phyloP scores from a whole-genome alignment of 768 basidiomycete genomes.

The Suillus hirtellus region DNA sequence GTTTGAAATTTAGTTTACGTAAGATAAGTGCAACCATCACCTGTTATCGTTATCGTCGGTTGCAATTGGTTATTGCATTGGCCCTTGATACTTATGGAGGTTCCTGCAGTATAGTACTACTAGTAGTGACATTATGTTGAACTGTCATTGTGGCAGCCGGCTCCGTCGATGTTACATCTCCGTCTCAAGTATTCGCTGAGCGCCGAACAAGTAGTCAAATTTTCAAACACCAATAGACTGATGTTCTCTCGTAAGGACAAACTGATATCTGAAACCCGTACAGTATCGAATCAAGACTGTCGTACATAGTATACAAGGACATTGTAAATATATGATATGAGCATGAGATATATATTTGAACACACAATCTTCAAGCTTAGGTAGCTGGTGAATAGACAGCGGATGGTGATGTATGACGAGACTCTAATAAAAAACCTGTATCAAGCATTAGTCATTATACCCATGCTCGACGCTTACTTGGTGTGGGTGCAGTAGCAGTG shows the following conservation, averaged over 20 bases:
- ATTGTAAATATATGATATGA: neutral
- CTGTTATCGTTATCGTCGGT: neutral
- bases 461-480: slow-evolving; percentile 1
- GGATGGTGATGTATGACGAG: no score
- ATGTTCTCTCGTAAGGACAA: neutral
- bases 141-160: neutral
- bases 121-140: neutral
- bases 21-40: no score
- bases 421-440: neutral
- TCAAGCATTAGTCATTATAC: neutral
- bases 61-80: no score
- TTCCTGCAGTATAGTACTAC: neutral
- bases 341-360: neutral
- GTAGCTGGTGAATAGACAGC: neutral
- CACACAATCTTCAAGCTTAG: neutral
- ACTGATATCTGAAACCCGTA: neutral
- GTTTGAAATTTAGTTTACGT: neutral
- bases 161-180: neutral
- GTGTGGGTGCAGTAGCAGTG: slow-evolving; percentile 27
- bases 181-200: neutral
- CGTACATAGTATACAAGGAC: neutral
- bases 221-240: no score
- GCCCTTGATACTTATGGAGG: neutral
- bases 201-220: no score
- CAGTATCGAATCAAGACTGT: neutral